Percentiles rank a stretch among this genome's conserved stretches.
Evolutionary conservation across 129 eudicot species (phyloP).

Genomic region (Deinandra increscens): DNA sequence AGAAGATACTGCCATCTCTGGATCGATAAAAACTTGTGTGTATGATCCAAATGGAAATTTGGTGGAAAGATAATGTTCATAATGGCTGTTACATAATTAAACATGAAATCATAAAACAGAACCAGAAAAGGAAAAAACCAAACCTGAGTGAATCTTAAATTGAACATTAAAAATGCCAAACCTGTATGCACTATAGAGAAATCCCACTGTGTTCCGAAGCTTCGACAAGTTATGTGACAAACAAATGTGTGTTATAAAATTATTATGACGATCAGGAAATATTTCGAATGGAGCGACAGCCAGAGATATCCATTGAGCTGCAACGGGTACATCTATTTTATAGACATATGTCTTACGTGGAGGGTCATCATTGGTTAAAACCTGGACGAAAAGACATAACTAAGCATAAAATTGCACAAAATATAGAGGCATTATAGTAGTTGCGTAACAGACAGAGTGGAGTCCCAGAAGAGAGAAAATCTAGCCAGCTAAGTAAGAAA

Average conservation of each 20-base stretch:
- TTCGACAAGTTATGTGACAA: slow-evolving; percentile 59
- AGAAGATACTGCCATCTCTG: slow-evolving; percentile 83
- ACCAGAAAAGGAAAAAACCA: neutral
- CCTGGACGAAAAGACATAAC: slow-evolving; percentile 44
- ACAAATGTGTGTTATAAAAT: slow-evolving; percentile 70
- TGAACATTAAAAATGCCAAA: slow-evolving; percentile 19
- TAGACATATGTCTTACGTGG: slow-evolving; percentile 82
- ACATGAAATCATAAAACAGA: slow-evolving; percentile 16
- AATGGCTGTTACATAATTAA: slow-evolving; percentile 60
- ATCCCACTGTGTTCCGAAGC: slow-evolving; percentile 72
- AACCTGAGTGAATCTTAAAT: neutral
- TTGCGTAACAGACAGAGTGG: neutral
- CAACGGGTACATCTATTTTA: slow-evolving; percentile 69
- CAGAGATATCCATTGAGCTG: slow-evolving; percentile 89
- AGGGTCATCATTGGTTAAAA: slow-evolving; percentile 78
- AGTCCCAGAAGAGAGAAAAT: slow-evolving; percentile 2
- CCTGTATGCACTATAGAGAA: slow-evolving; percentile 86
- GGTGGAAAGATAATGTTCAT: slow-evolving; percentile 78
- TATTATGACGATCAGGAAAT: slow-evolving; percentile 65
- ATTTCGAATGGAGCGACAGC: slow-evolving; percentile 89
- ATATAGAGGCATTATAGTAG: slow-evolving; percentile 10
- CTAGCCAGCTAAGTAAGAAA: slow-evolving; percentile 10
- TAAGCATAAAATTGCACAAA: slow-evolving; percentile 20
- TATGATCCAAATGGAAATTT: slow-evolving; percentile 95
- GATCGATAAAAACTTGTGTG: slow-evolving; percentile 84